Evolutionary conservation across 1,284 basidiomycete species (phyloP), one percentile per base, ranked within the genome.

Genomic region (Coriolopsis trogii): DNA sequence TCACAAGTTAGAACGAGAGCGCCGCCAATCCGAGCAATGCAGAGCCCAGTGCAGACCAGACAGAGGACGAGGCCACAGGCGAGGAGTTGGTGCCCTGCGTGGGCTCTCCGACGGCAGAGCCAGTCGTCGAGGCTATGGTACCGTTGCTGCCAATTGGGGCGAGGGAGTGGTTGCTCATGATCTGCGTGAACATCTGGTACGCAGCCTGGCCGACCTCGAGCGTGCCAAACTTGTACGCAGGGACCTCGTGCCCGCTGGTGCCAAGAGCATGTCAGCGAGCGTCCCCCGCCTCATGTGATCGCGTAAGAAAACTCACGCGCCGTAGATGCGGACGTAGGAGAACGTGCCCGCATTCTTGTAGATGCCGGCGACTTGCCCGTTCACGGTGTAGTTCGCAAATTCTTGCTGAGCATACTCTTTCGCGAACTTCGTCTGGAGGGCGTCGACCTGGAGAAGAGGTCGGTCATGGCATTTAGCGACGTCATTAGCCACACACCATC

Each of bases 331-430:
- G 31, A 85, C 64, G 58, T 84, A 85, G 10, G 81, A 83, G 64
- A 85, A 80, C 0, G 73, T 80, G 2, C 82, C 82, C 2, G 82
- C 80, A 45, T 81, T 82, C 70, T 84, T 85, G 70, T 72, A 82
- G 29, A 78, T 64, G 2, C 81, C 83, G 3, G 82, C 69, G 1
- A 65, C 39, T 46, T 76, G 69, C 0, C 82, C 82, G 3, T 67
- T 60, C n/a, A 86, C 81, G 1, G 73, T 81, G 65, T 73, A 84
- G 45, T 74, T 71, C 7, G 71, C 58, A 63, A 81, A 81, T 0
- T 80, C 73, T 38, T 68, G 53, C 34, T 63, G 56, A 49, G 71
- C 64, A 58, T 71, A 81, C 45, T 61, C 55, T 31, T 25, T 26
- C 31, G 53, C 63, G 39, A 65, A 57, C 38, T 62, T 51, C 5